Percentiles rank a stretch among this genome's conserved stretches.
phyloP scores from a whole-genome alignment of 2,329 filamentous ascomycete species.

The Coniochaeta hoffmannii region DNA sequence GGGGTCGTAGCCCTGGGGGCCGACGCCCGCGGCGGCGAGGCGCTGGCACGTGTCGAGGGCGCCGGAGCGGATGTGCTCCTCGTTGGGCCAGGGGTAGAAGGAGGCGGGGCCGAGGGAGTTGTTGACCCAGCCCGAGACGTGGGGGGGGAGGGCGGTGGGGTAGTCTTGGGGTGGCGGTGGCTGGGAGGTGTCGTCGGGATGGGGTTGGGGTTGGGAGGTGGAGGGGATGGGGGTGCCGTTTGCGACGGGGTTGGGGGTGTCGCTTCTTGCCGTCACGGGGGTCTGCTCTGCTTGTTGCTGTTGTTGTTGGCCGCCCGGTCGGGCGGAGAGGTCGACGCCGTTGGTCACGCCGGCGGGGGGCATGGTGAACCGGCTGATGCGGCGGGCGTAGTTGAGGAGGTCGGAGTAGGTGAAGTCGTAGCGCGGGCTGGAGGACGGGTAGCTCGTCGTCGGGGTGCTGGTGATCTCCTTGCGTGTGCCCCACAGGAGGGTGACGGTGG shows the following conservation, averaged over 20 bases:
- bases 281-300: not conserved
- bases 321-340: slow-evolving; percentile 22
- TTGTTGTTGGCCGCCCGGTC: slow-evolving; percentile 17
- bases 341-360: slow-evolving; percentile 52
- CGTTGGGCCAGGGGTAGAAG: slow-evolving; percentile 74
- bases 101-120: slow-evolving; percentile 48
- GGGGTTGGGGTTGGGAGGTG: not conserved
- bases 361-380: slow-evolving; percentile 73
- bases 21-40: slow-evolving; percentile 53
- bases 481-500: slow-evolving; percentile 62
- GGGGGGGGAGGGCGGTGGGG: slow-evolving; percentile 36
- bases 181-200: slow-evolving; percentile 13
- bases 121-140: slow-evolving; percentile 36
- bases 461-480: slow-evolving; percentile 67
- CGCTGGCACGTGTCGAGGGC: slow-evolving; percentile 58
- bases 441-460: slow-evolving; percentile 50
- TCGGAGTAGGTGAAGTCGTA: slow-evolving; percentile 61
- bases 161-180: too few relatives aligned
- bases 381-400: slow-evolving; percentile 68
- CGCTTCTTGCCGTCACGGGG: slow-evolving; percentile 1
- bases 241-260: not conserved
- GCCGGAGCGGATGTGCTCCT: slow-evolving; percentile 61
- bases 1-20: slow-evolving; percentile 54
- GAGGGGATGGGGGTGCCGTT: not conserved
- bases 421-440: slow-evolving; percentile 25